Percentiles rank a stretch among this genome's conserved stretches.
Conservation (phyloP, 2,329 filamentous ascomycete genomes). For the Paracorniculantispora psalliotae region DNA sequence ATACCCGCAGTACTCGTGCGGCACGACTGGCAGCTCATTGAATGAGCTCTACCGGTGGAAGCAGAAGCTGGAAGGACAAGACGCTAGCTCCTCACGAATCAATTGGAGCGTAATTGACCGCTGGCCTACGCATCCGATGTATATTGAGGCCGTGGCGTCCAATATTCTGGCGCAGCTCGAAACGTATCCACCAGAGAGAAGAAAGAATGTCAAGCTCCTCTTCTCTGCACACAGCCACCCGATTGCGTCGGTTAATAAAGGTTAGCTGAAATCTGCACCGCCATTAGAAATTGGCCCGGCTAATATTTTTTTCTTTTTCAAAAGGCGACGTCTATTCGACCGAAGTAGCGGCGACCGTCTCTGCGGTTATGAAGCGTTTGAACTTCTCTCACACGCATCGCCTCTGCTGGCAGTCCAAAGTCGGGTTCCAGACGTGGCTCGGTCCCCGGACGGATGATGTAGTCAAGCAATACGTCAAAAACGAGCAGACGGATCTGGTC, state of each 20-base stretch:
- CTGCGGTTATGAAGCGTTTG: conserved; percentile 91
- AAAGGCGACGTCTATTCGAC: conserved; percentile 88
- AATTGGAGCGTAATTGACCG: conserved; percentile 97
- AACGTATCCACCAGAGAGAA: conserved; percentile 75
- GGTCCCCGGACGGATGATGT: conserved; percentile 88
- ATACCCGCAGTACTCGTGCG: conserved; percentile 97
- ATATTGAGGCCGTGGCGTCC: conserved; percentile 86
- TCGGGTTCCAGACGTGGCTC: conserved; percentile 91
- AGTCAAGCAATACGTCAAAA: conserved; percentile 81
- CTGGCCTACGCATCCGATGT: conserved; percentile 86
- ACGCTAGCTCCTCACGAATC: conserved; percentile 61
- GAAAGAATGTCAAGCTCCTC: conserved; percentile 76
- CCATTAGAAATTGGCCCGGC: no score
- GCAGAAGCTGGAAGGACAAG: conserved; percentile 74
- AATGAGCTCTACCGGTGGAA: conserved; percentile 99
- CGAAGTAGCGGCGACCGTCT: conserved; percentile 91
- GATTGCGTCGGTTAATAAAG: conserved; percentile 94
- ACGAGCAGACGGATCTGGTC: conserved; percentile 85
- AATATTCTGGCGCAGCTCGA: conserved; percentile 84
- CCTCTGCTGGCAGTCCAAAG: conserved; percentile 96
- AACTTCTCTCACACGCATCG: conserved; percentile 87
- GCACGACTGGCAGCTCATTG: conserved; percentile 89
- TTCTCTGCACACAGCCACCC: conserved; percentile 95
- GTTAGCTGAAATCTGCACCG: conserved; percentile 35
- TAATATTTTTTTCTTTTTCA: no score